These are phyloP conservation scores for Saururus chinensis DNA, from an alignment of 164 flowering plant species.

Conservation along the genomic window DNA sequence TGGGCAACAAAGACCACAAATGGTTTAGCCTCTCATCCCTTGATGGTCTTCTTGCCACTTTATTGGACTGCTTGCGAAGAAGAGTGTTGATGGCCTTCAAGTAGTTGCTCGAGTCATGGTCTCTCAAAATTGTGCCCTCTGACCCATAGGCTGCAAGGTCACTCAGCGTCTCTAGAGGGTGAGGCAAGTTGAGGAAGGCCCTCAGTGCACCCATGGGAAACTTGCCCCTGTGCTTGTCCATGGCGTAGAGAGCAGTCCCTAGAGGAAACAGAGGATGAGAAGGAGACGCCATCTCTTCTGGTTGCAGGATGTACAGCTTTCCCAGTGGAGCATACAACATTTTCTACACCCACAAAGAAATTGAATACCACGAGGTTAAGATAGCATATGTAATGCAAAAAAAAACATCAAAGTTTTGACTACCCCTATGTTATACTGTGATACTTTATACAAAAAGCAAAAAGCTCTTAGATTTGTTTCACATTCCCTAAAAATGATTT, in stretches of 20 bases:
- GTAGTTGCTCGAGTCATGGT: constrained; percentile 89
- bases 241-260: constrained; percentile 56
- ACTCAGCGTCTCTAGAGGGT: constrained; percentile 76
- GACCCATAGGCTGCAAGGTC: constrained; percentile 87
- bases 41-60: constrained; percentile 17
- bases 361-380: not conserved
- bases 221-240: constrained; percentile 28
- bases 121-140: constrained; percentile 75
- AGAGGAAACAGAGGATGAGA: constrained; percentile 68
- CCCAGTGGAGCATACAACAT: constrained; percentile 77
- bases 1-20: constrained; percentile 49
- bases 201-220: constrained; percentile 27
- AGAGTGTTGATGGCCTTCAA: constrained; percentile 59
- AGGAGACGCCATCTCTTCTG: constrained; percentile 70
- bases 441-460: too few relatives aligned
- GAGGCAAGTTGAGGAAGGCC: constrained; percentile 75
- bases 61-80: constrained; percentile 32
- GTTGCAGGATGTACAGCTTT: constrained; percentile 74
- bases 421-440: too few relatives aligned
- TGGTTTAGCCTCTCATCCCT: constrained; percentile 28
- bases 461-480: too few relatives aligned
- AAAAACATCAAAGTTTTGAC: too few relatives aligned
- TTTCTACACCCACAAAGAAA: constrained; percentile 28
- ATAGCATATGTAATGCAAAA: too few relatives aligned
- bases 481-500: too few relatives aligned